Evolutionary conservation across 225 moss, liverwort and hornwort species (phyloP).

Genomic region (Rhytidiadelphus loreus): DNA sequence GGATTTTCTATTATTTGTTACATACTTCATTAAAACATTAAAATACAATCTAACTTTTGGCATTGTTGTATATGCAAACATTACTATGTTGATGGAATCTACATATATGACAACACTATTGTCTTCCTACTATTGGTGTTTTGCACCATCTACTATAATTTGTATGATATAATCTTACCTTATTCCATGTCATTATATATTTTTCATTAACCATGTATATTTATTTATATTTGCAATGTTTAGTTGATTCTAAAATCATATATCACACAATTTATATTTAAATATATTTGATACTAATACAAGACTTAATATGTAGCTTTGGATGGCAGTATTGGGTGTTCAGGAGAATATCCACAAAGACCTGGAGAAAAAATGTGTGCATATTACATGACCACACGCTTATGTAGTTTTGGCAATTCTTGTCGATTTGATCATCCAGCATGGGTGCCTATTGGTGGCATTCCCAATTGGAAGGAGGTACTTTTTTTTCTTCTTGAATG

Average conservation of each 20-base stretch:
- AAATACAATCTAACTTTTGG: slow-evolving; percentile 3
- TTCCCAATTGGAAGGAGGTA: slow-evolving; percentile 98
- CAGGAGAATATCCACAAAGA: slow-evolving; percentile 80
- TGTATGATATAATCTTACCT: slow-evolving; percentile 28
- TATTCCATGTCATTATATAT: not conserved
- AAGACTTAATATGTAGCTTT: slow-evolving; percentile 41
- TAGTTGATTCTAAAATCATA: not conserved
- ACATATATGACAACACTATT: slow-evolving; percentile 18
- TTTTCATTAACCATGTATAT: not conserved
- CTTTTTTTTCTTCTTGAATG: not conserved
- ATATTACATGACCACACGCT: slow-evolving; percentile 87
- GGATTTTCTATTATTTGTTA: not conserved
- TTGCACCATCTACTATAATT: slow-evolving; percentile 21
- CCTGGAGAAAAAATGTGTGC: slow-evolving; percentile 93
- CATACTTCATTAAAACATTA: too few species aligned
- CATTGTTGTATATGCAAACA: slow-evolving; percentile 27
- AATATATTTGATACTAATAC: not conserved
- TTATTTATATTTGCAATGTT: not conserved
- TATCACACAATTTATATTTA: not conserved
- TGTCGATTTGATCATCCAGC: slow-evolving; percentile 94
- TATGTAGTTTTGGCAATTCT: slow-evolving; percentile 79
- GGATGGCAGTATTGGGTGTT: slow-evolving; percentile 44
- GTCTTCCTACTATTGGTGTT: slow-evolving; percentile 19
- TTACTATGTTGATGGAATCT: slow-evolving; percentile 22
- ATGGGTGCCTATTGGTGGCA: slow-evolving; percentile 92